A percentile compares a stretch with the other conserved stretches of the same genome.
phyloP scores from a whole-genome alignment of 1,284 basidiomycete species.

The Inonotus obliquus region DNA sequence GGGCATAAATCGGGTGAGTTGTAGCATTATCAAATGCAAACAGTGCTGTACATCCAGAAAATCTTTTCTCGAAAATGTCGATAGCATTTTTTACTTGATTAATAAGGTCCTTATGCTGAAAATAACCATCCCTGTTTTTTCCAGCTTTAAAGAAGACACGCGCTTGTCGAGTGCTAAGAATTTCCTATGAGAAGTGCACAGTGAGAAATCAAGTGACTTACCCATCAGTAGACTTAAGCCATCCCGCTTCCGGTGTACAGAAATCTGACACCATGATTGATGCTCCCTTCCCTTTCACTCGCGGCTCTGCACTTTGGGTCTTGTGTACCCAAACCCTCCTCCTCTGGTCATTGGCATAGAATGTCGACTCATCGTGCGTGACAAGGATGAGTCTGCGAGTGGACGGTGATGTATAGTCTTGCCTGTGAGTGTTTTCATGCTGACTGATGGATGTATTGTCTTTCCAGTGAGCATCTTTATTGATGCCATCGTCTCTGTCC shows the following conservation, averaged over 20 bases:
- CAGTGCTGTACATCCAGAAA: slow-evolving; percentile 10
- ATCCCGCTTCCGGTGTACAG: slow-evolving; percentile 19
- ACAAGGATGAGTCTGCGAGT: slow-evolving; percentile 12
- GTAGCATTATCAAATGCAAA: slow-evolving; percentile 25
- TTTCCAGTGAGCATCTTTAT: no score
- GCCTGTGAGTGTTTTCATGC: no score
- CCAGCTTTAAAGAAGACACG: slow-evolving; percentile 21
- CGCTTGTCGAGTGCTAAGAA: background rate
- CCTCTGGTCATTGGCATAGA: slow-evolving; percentile 33
- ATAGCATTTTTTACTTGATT: slow-evolving; percentile 21
- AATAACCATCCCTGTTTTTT: slow-evolving; percentile 23
- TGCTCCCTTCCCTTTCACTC: slow-evolving; percentile 32
- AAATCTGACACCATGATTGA: slow-evolving; percentile 29
- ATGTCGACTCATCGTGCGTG: slow-evolving; percentile 37
- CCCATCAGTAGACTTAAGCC: slow-evolving; percentile 15
- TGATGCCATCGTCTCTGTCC: no score
- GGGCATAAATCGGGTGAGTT: slow-evolving; percentile 20
- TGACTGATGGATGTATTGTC: no score
- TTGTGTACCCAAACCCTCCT: slow-evolving; percentile 29
- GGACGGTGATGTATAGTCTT: background rate
- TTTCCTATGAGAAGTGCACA: slow-evolving; percentile 21
- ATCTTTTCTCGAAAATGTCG: slow-evolving; percentile 18
- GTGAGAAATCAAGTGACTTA: slow-evolving; percentile 11
- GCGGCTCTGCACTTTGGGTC: slow-evolving; percentile 22
- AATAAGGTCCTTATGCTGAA: slow-evolving; percentile 20